A percentile compares a stretch with the other conserved stretches of the same genome.
Conservation (phyloP, 2,329 filamentous ascomycete genomes). For the Trichophaea hybrida region DNA sequence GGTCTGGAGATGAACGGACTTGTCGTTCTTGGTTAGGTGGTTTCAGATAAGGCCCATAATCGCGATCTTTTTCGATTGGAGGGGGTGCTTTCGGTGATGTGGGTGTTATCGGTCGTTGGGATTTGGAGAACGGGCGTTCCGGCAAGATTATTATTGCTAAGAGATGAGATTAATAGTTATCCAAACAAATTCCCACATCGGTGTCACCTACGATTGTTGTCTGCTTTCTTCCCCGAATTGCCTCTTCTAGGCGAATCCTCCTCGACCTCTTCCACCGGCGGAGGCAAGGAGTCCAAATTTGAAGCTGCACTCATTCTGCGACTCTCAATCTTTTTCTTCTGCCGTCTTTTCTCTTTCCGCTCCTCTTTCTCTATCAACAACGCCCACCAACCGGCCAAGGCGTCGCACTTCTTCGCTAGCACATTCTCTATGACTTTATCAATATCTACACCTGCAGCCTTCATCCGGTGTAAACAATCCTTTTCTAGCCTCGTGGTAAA, state of each 20-base stretch:
- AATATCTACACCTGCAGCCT: conserved; percentile 81
- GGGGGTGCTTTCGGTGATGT: conserved; percentile 39
- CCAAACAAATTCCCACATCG: not conserved
- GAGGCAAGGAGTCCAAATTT: conserved; percentile 37
- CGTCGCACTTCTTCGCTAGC: conserved; percentile 73
- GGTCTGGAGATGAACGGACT: conserved; percentile 27
- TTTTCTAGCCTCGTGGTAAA: conserved; percentile 82
- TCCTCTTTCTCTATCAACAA: conserved; percentile 87
- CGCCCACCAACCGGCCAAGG: conserved; percentile 90
- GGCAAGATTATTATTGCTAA: conserved; percentile 23
- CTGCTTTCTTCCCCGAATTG: conserved; percentile 14
- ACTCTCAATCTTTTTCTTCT: conserved; percentile 73
- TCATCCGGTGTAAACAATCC: conserved; percentile 82
- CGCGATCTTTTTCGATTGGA: conserved; percentile 57
- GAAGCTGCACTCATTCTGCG: conserved; percentile 82
- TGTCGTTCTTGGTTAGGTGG: conserved; percentile 26
- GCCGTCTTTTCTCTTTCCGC: conserved; percentile 62
- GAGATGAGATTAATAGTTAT: conserved; percentile 12
- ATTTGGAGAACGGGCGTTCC: conserved; percentile 14
- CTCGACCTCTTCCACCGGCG: conserved; percentile 16
- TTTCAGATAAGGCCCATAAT: conserved; percentile 26
- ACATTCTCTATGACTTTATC: conserved; percentile 93
- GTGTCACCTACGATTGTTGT: conserved; percentile 15
- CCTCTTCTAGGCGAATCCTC: conserved; percentile 17
- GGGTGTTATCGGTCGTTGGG: conserved; percentile 20